A percentile compares a stretch with the other conserved stretches of the same genome.
These are phyloP conservation scores for Puccinia novopanici DNA, from an alignment of 1,284 basidiomycete genomes.

Conservation along the genomic window DNA sequence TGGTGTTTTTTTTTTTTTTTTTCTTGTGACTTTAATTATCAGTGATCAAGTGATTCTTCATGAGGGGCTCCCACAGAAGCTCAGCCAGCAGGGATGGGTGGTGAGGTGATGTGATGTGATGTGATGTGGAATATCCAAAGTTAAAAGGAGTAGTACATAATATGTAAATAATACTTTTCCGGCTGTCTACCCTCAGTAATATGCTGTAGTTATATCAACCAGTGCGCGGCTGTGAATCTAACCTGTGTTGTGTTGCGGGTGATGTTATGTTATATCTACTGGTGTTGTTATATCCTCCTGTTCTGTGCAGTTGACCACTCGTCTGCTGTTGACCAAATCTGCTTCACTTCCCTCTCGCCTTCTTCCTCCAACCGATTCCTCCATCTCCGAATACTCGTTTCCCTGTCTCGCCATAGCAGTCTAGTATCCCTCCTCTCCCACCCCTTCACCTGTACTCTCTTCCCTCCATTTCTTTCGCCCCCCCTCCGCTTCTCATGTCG, in stretches of 20 bases:
- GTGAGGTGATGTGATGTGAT: neutral
- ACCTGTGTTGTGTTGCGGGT: too few species aligned
- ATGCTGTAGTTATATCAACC: neutral
- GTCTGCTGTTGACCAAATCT: neutral
- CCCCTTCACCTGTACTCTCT: neutral
- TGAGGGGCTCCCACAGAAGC: too few species aligned
- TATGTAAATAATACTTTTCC: too few species aligned
- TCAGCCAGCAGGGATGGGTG: too few species aligned
- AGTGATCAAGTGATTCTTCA: too few species aligned
- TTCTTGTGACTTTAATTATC: too few species aligned
- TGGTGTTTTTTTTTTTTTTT: too few species aligned
- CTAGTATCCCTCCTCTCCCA: neutral
- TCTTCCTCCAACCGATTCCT: too few species aligned
- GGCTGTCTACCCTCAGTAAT: too few species aligned
- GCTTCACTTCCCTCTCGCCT: too few species aligned
- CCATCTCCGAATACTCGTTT: neutral
- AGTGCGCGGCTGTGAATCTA: neutral
- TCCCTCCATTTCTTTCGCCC: neutral
- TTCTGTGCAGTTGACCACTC: neutral
- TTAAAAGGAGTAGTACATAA: too few species aligned
- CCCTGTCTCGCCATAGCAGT: neutral
- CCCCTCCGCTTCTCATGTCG: conserved; percentile 8
- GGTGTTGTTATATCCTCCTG: neutral
- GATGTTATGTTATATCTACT: neutral
- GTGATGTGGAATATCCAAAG: neutral